Conservation (phyloP, 2,329 filamentous ascomycete species). For the Aspergillus aculeatinus region DNA sequence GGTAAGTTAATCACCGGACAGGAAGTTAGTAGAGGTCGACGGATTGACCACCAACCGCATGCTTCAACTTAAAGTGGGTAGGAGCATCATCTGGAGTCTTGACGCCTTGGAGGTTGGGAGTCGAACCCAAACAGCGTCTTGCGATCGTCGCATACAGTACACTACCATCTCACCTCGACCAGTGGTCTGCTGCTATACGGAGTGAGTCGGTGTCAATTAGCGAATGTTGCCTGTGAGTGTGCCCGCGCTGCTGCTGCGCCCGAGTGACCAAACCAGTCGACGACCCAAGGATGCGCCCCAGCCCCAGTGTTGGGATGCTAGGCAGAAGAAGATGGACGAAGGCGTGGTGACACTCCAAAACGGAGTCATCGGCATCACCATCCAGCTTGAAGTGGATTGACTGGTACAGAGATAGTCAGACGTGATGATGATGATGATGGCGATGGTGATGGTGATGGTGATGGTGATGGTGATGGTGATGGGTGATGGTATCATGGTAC, state of each 20-base stretch:
- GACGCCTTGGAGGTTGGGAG: too few relatives aligned
- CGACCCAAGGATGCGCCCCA: conserved; percentile 16
- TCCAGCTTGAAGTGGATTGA: neutral
- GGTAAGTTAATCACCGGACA: neutral
- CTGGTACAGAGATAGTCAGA: neutral
- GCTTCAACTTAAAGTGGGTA: neutral
- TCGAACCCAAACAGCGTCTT: too few relatives aligned
- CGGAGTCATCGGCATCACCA: conserved; percentile 1
- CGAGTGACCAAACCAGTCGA: conserved; percentile 14
- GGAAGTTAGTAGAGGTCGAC: neutral
- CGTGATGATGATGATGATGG: neutral
- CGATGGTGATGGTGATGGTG: neutral
- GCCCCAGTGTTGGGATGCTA: conserved; percentile 9
- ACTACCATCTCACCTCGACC: neutral
- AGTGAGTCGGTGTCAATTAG: conserved; percentile 7
- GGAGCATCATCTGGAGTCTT: too few relatives aligned
- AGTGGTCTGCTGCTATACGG: neutral
- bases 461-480: neutral
- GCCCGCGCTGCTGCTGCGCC: conserved; percentile 8
- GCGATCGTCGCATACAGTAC: neutral
- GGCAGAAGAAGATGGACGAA: conserved; percentile 3
- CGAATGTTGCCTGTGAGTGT: conserved; percentile 5
- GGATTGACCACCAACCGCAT: neutral
- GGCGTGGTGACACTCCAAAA: conserved; percentile 2
- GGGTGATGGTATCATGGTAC: too few relatives aligned